Conservation (phyloP, 768 basidiomycete genomes). For the Calocera cornea region DNA sequence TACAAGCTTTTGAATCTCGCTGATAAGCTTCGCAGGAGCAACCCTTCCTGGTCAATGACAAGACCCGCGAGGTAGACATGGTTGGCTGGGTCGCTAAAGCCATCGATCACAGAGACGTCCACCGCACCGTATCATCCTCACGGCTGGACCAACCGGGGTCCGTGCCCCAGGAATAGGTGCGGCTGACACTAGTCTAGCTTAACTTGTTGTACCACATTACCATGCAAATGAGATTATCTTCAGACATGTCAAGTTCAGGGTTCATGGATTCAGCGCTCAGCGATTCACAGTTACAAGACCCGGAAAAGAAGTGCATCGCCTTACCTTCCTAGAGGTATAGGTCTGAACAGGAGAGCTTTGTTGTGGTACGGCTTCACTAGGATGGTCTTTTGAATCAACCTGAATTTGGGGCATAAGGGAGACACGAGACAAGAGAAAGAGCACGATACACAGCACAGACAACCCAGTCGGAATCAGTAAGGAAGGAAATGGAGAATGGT, state of each 20-base stretch:
- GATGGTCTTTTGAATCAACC: too few relatives aligned
- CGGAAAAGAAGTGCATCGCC: too few relatives aligned
- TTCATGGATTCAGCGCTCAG: too few relatives aligned
- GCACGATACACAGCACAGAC: too few relatives aligned
- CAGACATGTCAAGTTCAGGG: neutral
- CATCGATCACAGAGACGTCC: slow-evolving; percentile 18
- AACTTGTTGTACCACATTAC: neutral
- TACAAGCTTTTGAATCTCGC: neutral
- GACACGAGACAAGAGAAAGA: too few relatives aligned
- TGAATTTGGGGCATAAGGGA: too few relatives aligned
- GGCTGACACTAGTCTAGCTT: neutral
- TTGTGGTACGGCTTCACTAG: too few relatives aligned
- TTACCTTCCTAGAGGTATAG: too few relatives aligned
- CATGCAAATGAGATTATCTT: neutral
- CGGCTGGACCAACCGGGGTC: neutral
- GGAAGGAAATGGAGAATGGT: too few relatives aligned
- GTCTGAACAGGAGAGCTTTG: too few relatives aligned
- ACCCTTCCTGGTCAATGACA: slow-evolving; percentile 58
- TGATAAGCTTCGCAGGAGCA: slow-evolving; percentile 38
- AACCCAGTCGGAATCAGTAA: too few relatives aligned
- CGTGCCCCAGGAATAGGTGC: neutral
- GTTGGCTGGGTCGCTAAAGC: slow-evolving; percentile 53
- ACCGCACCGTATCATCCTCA: neutral
- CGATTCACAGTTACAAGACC: too few relatives aligned
- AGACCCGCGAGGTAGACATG: slow-evolving; percentile 63